phyloP scores from a whole-genome alignment of 345 rosid species.

The Hibiscus syriacus region DNA sequence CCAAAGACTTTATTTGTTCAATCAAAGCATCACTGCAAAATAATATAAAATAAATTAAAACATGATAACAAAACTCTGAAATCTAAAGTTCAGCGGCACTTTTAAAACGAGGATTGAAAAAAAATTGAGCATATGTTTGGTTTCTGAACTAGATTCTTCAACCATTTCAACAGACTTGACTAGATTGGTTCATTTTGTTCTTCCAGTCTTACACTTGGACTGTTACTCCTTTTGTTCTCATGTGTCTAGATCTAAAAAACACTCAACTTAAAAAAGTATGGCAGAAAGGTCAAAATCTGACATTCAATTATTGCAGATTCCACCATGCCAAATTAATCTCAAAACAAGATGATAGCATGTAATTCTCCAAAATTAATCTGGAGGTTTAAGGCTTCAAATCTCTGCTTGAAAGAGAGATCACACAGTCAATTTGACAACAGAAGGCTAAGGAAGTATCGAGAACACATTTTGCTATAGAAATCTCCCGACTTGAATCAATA shows the following conservation, averaged over 20 bases:
- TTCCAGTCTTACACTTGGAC: too few species aligned
- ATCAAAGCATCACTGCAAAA: constrained; percentile 52
- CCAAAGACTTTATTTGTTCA: constrained; percentile 54
- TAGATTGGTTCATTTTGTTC: too few species aligned
- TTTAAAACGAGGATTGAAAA: background rate
- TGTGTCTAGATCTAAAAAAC: background rate
- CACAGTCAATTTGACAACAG: background rate
- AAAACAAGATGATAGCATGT: background rate
- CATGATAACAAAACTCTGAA: background rate
- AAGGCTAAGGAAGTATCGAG: background rate
- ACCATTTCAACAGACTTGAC: background rate
- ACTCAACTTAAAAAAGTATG: background rate
- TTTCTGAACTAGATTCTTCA: background rate
- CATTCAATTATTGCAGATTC: background rate
- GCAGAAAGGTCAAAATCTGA: background rate
- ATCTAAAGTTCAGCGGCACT: background rate
- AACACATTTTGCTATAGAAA: background rate
- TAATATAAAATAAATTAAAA: background rate
- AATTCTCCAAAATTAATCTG: background rate
- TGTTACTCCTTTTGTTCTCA: background rate
- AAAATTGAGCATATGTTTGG: background rate
- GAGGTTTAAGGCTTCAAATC: background rate
- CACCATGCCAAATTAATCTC: background rate
- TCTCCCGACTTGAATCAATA: too few species aligned
- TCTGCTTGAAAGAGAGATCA: background rate